These are phyloP conservation scores for Breynia disticha DNA, from an alignment of 441 rosid genomes.

Conservation along the genomic window DNA sequence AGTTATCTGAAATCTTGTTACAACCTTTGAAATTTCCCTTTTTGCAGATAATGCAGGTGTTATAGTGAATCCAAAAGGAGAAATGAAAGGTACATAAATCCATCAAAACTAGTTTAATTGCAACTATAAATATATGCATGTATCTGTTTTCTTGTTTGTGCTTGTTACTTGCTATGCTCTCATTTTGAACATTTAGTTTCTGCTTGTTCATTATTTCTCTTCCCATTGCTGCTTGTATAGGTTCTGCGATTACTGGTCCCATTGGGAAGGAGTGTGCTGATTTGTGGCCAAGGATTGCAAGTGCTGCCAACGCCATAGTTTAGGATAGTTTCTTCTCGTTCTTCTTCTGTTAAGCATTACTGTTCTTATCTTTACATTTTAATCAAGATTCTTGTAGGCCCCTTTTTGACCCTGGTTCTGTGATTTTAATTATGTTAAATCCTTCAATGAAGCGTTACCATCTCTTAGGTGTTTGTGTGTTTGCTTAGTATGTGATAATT, in stretches of 20 bases:
- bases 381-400: too few species aligned
- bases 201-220: too few species aligned
- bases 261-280: conserved; percentile 75
- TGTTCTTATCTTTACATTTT: too few species aligned
- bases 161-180: not conserved
- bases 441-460: too few species aligned
- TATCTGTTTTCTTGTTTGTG: not conserved
- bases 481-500: too few species aligned
- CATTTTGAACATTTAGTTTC: not conserved
- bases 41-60: conserved; percentile 68
- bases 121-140: too few species aligned
- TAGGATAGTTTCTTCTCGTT: conserved; percentile 9
- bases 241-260: conserved; percentile 71
- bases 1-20: not conserved
- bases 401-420: too few species aligned
- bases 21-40: not conserved
- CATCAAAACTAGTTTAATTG: too few species aligned
- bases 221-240: conserved; percentile 16
- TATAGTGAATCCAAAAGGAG: conserved; percentile 68
- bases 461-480: too few species aligned
- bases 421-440: too few species aligned
- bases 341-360: not conserved
- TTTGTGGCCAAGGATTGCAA: conserved; percentile 79
- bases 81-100: conserved; percentile 49
- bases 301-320: conserved; percentile 94